Conservation (phyloP, 768 basidiomycete genomes). For the Leccinum longicurvipes region DNA sequence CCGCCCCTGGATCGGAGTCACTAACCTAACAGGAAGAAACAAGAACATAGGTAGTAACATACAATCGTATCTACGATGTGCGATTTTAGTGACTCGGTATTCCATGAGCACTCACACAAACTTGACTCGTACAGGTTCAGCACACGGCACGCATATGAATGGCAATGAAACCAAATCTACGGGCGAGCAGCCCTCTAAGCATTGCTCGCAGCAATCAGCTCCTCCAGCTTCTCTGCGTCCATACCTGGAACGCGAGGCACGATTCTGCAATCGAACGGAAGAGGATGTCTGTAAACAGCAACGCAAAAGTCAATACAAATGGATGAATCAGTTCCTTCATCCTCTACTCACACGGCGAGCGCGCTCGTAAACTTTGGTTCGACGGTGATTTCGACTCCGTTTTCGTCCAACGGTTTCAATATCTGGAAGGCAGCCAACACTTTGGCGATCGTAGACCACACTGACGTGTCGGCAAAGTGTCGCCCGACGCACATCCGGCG, state of each 20-base stretch:
- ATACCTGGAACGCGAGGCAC: constrained; percentile 5
- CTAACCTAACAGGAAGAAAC: too few species aligned
- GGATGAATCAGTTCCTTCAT: neutral
- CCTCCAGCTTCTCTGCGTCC: neutral
- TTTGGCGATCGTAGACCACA: constrained; percentile 14
- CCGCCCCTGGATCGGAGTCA: too few species aligned
- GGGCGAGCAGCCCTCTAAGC: neutral
- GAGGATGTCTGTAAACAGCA: neutral
- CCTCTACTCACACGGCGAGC: constrained; percentile 6
- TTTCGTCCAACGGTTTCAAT: neutral
- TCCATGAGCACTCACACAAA: too few species aligned
- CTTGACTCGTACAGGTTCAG: neutral
- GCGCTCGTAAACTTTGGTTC: constrained; percentile 15
- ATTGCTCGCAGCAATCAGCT: constrained; percentile 4
- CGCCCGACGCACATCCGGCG: constrained; percentile 25
- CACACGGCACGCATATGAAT: neutral
- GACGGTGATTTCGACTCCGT: constrained; percentile 11
- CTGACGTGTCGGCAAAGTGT: constrained; percentile 18
- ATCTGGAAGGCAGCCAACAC: constrained; percentile 11
- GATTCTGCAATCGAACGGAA: constrained; percentile 7
- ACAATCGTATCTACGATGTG: too few species aligned
- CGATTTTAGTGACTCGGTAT: too few species aligned
- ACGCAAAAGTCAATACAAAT: neutral
- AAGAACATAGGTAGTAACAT: too few species aligned
- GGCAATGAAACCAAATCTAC: neutral